A percentile compares a stretch with the other conserved stretches of the same genome.
Evolutionary conservation across 2,329 filamentous ascomycete species (phyloP).

Genomic region (Penicillium fuscoglaucum): DNA sequence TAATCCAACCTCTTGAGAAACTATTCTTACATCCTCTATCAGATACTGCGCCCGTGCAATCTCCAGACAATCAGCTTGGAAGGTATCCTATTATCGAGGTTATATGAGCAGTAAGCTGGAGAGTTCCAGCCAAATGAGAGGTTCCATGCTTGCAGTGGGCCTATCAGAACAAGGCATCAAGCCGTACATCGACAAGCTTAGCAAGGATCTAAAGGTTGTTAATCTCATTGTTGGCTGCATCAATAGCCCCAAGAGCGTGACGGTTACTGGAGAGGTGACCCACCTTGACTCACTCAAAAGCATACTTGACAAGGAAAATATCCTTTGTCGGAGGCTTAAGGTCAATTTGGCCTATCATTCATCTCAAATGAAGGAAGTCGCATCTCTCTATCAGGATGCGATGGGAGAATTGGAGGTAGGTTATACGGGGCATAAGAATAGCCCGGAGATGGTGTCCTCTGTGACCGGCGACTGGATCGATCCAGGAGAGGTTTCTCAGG

Average conservation of each 20-base stretch:
- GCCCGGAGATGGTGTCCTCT: neutral
- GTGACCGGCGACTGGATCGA: conserved; percentile 1
- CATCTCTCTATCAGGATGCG: neutral
- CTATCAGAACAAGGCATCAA: neutral
- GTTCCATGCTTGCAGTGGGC: conserved; percentile 3
- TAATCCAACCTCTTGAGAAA: neutral
- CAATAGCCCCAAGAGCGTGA: conserved; percentile 10
- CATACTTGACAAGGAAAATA: neutral
- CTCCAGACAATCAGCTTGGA: conserved; percentile 14
- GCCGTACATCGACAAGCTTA: neutral
- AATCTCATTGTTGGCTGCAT: conserved; percentile 8
- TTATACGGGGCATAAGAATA: neutral
- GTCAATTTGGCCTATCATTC: conserved; percentile 22
- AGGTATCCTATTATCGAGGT: conserved; percentile 24
- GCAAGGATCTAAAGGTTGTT: neutral
- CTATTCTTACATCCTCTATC: neutral
- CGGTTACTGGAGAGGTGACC: conserved; percentile 1
- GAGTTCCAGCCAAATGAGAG: neutral
- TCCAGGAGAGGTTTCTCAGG: conserved; percentile 23
- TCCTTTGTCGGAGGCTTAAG: conserved; percentile 10
- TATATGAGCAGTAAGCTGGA: conserved; percentile 1
- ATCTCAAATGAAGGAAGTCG: conserved; percentile 10
- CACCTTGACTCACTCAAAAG: conserved; percentile 6
- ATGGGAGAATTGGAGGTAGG: neutral
- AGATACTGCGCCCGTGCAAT: conserved; percentile 15